Evolutionary conservation across 495 filamentous ascomycete genomes (phyloP), one percentile per base, ranked within the genome.

Genomic region (Daldinia bambusicola): DNA sequence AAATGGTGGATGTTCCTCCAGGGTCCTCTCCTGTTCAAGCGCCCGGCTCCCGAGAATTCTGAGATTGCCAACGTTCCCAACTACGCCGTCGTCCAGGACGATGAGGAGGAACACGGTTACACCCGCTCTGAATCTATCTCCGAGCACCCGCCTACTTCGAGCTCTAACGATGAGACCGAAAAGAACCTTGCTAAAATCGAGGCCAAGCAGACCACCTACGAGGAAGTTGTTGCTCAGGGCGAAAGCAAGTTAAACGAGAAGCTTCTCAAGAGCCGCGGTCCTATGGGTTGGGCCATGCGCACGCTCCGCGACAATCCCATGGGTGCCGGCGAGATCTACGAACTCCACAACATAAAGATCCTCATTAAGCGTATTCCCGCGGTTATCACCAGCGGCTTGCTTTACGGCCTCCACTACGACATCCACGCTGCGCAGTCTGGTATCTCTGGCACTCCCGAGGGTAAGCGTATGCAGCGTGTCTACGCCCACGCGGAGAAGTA

Each of bases 271-370:
- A 82, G 80, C 37, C 81, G 82, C 6, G 89, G 89, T 20, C 89
- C 89, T 13, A 81, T 92, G 26, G 90, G 89, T 69, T 92, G 89
- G 90, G 90, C 86, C 43, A 89, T 91, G 88, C 89, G 89, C 71
- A 86, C 83, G 31, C 87, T 91, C 26, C 89, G 81, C 64, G 84
- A 90, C 74, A 89, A 91, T 79, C 89, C 86, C 36, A 86, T 90
- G 80, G 90, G 89, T 18, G 69, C 88, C 22, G 90, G 89, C 43
- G 81, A 87, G 72, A 84, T 91, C 53, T 90, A 92, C 82, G 90
- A 92, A 76, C 8, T 84, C 34, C 81, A 87, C 76, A 91, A 92
- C 82, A 82, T 91, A n/a, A 82, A 77, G 71, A 82, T 81, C 50
- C 60, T 89, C 48, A 13, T 81, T 56, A 88, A 84, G 75, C 89